Base-by-base conservation (phyloP, 1,139 yeast species). In the Sugiyamaella xylanicola region DNA sequence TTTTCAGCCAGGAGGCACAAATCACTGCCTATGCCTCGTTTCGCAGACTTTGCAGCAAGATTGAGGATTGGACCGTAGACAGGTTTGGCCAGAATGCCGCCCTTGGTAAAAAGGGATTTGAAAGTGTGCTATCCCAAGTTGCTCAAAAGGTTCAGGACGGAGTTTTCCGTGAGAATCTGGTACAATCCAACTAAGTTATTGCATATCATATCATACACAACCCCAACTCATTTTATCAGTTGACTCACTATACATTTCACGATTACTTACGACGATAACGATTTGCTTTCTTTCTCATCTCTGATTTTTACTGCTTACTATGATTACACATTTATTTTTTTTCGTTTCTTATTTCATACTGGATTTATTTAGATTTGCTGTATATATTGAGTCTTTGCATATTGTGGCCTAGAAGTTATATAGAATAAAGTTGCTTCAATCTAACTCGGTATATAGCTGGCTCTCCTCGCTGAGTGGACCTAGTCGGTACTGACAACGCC, bases 11-110 rank as follows among this genome's bases (percentile, higher is more conserved):
- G 71, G 83, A 81, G 62, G 99, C 99, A 0, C 90, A 87, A 64
- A 89, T 93, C 63, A 86, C 92, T 0, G 97, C 98, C 0, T 87
- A 85, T 69, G 89, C 91, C 3, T 77, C 86, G 1, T 80, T 89
- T 71, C 73, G 79, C 55, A 77, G 82, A 58, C 72, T 92, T 2
- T 87, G 96, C 71, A 88, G 85, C 68, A 86, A 87, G 71, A 77
- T 93, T 60, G 99, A 93, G 70, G 95, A 89, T 50, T 93, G 97
- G 96, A 84, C 93, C 0, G 86, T 90, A 2, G 90, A 87, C 65
- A 77, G 97, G 68, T 93, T 92, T 72, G 84, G 85, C 42, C 95
- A 88, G 68, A 93, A 93, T 71, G 97, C 98, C 5, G 74, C 74
- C 54, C 82, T 82, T 61, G 99, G 98, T 21, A 86, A 84, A 63